Evolutionary conservation across 2,329 filamentous ascomycete genomes (phyloP).

Genomic region (Metarhizium sp.): DNA sequence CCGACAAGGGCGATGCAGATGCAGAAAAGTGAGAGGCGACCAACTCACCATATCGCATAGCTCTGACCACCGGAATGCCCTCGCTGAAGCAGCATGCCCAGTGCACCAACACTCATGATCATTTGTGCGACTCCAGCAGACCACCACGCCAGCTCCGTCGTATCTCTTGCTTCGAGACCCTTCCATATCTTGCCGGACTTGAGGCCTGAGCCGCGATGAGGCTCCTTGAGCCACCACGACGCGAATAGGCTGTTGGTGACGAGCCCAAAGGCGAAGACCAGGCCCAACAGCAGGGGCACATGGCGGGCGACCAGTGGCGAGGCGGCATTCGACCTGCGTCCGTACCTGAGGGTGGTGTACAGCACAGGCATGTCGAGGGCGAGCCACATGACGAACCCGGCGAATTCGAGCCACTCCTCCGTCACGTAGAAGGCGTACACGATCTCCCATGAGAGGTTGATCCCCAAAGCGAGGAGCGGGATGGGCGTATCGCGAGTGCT

Average conservation of each 20-base stretch:
- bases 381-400: constrained; percentile 38
- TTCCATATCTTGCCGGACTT: constrained; percentile 36
- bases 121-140: constrained; percentile 35
- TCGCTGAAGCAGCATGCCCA: constrained; percentile 34
- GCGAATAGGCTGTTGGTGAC: constrained; percentile 32
- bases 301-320: constrained; percentile 32
- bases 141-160: constrained; percentile 41
- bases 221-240: constrained; percentile 36
- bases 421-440: constrained; percentile 38
- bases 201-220: constrained; percentile 29
- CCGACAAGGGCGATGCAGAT: background rate
- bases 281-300: constrained; percentile 25
- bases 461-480: constrained; percentile 35
- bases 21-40: background rate
- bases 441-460: constrained; percentile 44
- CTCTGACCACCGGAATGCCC: constrained; percentile 38
- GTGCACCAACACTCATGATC: constrained; percentile 26
- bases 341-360: constrained; percentile 34
- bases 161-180: constrained; percentile 31
- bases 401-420: constrained; percentile 31
- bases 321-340: constrained; percentile 30
- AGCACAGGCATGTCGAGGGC: constrained; percentile 38
- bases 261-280: constrained; percentile 26
- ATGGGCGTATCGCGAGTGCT: constrained; percentile 38
- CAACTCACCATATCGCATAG: constrained; percentile 38